These are phyloP conservation scores for Penicillium sp. DNA, from an alignment of 2,329 filamentous ascomycete genomes.

Conservation along the genomic window DNA sequence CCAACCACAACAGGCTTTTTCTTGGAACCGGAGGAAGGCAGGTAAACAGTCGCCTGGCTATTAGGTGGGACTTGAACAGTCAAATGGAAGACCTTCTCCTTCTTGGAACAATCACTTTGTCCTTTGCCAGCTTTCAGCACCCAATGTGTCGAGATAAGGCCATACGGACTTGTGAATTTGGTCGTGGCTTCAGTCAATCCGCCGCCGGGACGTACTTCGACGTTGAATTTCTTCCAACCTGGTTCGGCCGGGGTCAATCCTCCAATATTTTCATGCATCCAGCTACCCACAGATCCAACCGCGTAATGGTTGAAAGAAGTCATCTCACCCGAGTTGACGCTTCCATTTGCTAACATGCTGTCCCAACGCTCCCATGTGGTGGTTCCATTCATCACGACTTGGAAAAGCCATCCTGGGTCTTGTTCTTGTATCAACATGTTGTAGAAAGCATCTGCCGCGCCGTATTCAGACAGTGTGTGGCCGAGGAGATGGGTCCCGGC, in stretches of 20 bases:
- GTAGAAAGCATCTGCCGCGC: neutral
- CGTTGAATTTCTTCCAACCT: constrained; percentile 36
- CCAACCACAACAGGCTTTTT: neutral
- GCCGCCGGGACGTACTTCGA: constrained; percentile 37
- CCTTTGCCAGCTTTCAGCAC: neutral
- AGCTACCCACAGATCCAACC: constrained; percentile 41
- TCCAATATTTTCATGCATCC: constrained; percentile 41
- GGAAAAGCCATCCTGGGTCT: constrained; percentile 38
- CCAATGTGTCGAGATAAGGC: neutral
- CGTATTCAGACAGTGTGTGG: neutral
- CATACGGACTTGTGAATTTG: neutral
- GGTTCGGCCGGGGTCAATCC: constrained; percentile 34
- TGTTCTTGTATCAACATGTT: neutral
- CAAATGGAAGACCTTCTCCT: neutral
- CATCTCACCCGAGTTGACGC: constrained; percentile 44
- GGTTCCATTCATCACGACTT: constrained; percentile 44
- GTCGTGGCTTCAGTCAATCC: constrained; percentile 3
- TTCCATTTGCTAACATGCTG: constrained; percentile 39
- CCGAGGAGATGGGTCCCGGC: constrained; percentile 1
- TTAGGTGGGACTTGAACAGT: neutral
- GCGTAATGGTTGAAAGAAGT: constrained; percentile 49
- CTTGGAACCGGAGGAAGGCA: neutral
- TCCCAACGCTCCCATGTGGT: constrained; percentile 51
- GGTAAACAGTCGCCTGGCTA: neutral
- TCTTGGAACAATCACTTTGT: neutral